A percentile compares a stretch with the other conserved stretches of the same genome.
These are phyloP conservation scores for Aureoboletus auriporus DNA, from an alignment of 768 basidiomycete species.

Conservation along the genomic window DNA sequence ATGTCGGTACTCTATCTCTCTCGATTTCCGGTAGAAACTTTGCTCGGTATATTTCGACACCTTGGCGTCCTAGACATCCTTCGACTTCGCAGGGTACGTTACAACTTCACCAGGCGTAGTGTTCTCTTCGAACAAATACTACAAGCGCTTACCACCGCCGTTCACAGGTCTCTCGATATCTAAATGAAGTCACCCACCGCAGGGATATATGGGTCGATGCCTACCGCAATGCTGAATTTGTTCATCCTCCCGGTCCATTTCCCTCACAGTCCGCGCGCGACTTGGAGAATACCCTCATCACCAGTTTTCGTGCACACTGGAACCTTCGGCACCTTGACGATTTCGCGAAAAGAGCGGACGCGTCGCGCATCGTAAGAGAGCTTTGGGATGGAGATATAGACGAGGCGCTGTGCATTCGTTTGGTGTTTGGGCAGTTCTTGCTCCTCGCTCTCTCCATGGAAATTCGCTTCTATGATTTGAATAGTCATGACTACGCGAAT, in stretches of 20 bases:
- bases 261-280: neutral
- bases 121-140: too few relatives aligned
- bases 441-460: neutral
- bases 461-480: neutral
- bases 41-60: too few relatives aligned
- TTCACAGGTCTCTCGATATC: neutral
- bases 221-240: neutral
- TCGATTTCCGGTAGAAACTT: too few relatives aligned
- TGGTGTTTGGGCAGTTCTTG: neutral
- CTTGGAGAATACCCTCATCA: neutral
- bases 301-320: neutral
- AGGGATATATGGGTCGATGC: neutral
- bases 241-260: neutral
- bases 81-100: too few relatives aligned
- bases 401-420: too few relatives aligned
- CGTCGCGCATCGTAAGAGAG: too few relatives aligned
- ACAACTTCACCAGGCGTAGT: too few relatives aligned
- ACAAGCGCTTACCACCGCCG: too few relatives aligned
- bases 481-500: neutral
- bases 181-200: neutral
- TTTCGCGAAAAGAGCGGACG: neutral
- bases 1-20: too few relatives aligned
- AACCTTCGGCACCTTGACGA: neutral
- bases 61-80: too few relatives aligned
- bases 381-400: too few relatives aligned